phyloP scores from a whole-genome alignment of 345 rosid genomes.

The Rhizophora apiculata region DNA sequence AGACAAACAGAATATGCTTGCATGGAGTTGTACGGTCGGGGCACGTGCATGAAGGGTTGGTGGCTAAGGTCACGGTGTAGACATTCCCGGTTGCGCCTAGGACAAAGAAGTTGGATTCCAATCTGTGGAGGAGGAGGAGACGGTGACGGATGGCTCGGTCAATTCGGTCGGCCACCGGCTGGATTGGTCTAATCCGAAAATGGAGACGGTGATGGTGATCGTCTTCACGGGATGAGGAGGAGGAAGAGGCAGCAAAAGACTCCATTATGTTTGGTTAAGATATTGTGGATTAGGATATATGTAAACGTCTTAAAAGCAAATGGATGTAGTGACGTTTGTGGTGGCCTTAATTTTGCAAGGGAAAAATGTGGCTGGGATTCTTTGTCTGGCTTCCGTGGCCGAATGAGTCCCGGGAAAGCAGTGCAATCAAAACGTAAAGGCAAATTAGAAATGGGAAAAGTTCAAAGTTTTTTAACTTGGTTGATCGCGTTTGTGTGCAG shows the following conservation, averaged over 20 bases:
- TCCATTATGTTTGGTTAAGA: conserved; percentile 35
- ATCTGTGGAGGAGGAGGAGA: conserved; percentile 63
- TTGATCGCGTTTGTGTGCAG: too few relatives aligned
- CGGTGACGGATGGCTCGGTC: conserved; percentile 65
- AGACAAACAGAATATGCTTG: conserved; percentile 77
- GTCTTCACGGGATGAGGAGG: conserved; percentile 14
- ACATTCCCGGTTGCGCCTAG: conserved; percentile 88
- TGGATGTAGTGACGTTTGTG: too few relatives aligned
- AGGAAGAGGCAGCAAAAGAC: conserved; percentile 37
- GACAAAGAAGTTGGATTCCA: conserved; percentile 54
- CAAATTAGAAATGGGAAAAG: too few relatives aligned
- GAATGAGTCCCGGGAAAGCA: too few relatives aligned
- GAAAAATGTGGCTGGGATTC: too few relatives aligned
- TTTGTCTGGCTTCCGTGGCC: too few relatives aligned
- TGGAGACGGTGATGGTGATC: conserved; percentile 18
- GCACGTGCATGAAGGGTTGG: conserved; percentile 70
- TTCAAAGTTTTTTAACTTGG: too few relatives aligned
- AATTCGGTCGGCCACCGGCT: conserved; percentile 57
- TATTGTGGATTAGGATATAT: too few relatives aligned
- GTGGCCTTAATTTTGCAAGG: too few relatives aligned
- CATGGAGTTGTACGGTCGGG: conserved; percentile 85
- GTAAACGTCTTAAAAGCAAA: too few relatives aligned
- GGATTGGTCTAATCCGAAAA: conserved; percentile 30
- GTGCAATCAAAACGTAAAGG: too few relatives aligned
- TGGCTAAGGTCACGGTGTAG: conserved; percentile 58